These are phyloP conservation scores for Paecilomyces sp. DNA, from an alignment of 2,329 filamentous ascomycete genomes.

Conservation along the genomic window DNA sequence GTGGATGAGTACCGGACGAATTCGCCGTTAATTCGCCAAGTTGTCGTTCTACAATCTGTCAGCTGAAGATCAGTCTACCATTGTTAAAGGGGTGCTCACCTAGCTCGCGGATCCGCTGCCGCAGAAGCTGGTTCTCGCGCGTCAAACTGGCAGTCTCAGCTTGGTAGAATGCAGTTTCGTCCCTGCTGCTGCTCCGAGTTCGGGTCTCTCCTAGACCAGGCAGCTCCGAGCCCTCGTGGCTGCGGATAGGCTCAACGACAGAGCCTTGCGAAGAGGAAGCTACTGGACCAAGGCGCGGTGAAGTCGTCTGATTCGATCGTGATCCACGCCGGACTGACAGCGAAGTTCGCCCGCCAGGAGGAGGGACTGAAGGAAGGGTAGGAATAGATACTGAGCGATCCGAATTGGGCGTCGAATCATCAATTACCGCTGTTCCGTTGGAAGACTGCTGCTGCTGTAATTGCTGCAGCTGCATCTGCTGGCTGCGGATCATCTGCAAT, in stretches of 20 bases:
- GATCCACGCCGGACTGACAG: slow-evolving; percentile 29
- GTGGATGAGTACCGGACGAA: slow-evolving; percentile 9
- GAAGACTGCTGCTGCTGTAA: slow-evolving; percentile 21
- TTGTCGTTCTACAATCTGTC: slow-evolving; percentile 19
- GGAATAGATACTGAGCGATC: slow-evolving; percentile 36
- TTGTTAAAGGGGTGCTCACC: slow-evolving; percentile 20
- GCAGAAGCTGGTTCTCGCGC: slow-evolving; percentile 43
- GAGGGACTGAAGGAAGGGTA: slow-evolving; percentile 18
- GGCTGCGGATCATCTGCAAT: slow-evolving; percentile 42
- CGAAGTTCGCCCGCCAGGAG: slow-evolving; percentile 21
- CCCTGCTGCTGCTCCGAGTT: slow-evolving; percentile 33
- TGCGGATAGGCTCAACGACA: too few relatives aligned
- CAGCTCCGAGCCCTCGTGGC: slow-evolving; percentile 14
- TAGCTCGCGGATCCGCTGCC: slow-evolving; percentile 40
- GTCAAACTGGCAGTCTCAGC: slow-evolving; percentile 40
- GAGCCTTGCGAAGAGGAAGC: slow-evolving; percentile 1
- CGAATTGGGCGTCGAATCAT: slow-evolving; percentile 37
- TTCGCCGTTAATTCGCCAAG: slow-evolving; percentile 20
- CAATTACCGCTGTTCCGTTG: slow-evolving; percentile 26
- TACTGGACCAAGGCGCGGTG: slow-evolving; percentile 29
- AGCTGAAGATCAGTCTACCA: not conserved
- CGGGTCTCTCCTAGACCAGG: slow-evolving; percentile 16
- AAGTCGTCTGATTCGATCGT: slow-evolving; percentile 28
- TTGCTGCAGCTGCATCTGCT: slow-evolving; percentile 39
- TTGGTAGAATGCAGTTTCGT: slow-evolving; percentile 42